Conservation (phyloP, 2,329 filamentous ascomycete genomes). For the Trichoderma citrinoviride region DNA sequence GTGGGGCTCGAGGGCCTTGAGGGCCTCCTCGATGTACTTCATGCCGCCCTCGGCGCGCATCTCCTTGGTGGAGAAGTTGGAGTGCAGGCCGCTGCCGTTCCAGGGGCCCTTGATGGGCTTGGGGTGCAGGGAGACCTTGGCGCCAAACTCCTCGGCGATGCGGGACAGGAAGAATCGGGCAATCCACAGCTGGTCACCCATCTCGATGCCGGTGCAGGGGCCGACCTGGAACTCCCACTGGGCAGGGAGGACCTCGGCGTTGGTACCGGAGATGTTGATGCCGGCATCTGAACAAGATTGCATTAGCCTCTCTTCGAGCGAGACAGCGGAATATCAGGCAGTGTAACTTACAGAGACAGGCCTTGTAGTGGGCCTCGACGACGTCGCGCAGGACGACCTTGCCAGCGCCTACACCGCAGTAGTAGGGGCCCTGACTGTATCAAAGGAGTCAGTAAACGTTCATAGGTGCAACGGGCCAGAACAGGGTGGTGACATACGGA, state of each 20-base stretch:
- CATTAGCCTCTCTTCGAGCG: conserved; percentile 15
- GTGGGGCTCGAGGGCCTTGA: conserved; percentile 78
- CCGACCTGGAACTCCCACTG: conserved; percentile 99
- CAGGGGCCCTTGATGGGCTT: conserved; percentile 91
- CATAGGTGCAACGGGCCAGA: background rate
- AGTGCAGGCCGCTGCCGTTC: conserved; percentile 94
- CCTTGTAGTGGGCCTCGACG: conserved; percentile 66
- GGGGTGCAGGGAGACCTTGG: conserved; percentile 90
- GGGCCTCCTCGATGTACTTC: conserved; percentile 85
- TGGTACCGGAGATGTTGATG: conserved; percentile 95
- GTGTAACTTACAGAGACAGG: conserved; percentile 61
- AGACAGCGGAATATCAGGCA: background rate
- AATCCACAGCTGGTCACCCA: conserved; percentile 97
- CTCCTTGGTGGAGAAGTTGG: conserved; percentile 86
- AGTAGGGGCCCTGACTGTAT: conserved; percentile 43
- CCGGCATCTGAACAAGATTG: conserved; percentile 55
- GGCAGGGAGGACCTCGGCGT: conserved; percentile 96
- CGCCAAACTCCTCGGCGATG: conserved; percentile 94
- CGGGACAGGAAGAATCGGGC: conserved; percentile 78
- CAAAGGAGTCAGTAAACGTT: conserved; percentile 23
- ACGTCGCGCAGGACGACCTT: conserved; percentile 98
- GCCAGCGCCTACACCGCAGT: conserved; percentile 91
- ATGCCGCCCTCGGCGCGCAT: conserved; percentile 92
- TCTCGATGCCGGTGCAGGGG: conserved; percentile 80
- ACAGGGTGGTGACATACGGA: conserved; percentile 42